Conservation (phyloP, 1,284 basidiomycete species). For the Cryptococcus sp. region DNA sequence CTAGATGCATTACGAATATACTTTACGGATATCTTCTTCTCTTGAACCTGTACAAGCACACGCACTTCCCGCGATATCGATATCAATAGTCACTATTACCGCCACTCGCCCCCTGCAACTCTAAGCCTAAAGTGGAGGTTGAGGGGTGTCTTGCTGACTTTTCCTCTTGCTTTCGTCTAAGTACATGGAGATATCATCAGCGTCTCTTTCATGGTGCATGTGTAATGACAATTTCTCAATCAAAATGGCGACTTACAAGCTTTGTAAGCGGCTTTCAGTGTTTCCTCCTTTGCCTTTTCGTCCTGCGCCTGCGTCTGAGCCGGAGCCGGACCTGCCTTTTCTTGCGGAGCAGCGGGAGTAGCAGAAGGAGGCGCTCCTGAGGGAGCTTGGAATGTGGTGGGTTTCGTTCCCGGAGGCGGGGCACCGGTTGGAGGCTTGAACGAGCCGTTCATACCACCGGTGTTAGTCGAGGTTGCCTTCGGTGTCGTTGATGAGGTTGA, state of each 20-base stretch:
- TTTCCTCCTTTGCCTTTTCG: constrained; percentile 24
- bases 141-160: neutral
- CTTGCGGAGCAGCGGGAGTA: no score
- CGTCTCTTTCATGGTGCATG: neutral
- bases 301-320: constrained; percentile 13
- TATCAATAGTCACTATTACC: no score
- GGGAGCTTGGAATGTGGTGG: neutral
- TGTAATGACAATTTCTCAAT: neutral
- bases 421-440: constrained; percentile 7
- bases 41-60: no score
- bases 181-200: neutral
- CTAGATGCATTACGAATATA: no score
- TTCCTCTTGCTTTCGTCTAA: constrained; percentile 16
- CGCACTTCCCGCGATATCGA: no score
- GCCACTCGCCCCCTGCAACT: no score
- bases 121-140: no score
- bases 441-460: neutral
- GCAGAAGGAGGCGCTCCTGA: no score
- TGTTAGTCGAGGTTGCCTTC: neutral
- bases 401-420: constrained; percentile 7
- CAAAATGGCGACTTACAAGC: constrained; percentile 30
- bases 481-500: constrained; percentile 3
- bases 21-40: no score
- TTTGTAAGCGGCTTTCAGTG: constrained; percentile 34
- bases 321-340: constrained; percentile 10